A percentile compares a stretch with the other conserved stretches of the same genome.
phyloP scores from a whole-genome alignment of 805 yeast species.

The Candida oleophila region DNA sequence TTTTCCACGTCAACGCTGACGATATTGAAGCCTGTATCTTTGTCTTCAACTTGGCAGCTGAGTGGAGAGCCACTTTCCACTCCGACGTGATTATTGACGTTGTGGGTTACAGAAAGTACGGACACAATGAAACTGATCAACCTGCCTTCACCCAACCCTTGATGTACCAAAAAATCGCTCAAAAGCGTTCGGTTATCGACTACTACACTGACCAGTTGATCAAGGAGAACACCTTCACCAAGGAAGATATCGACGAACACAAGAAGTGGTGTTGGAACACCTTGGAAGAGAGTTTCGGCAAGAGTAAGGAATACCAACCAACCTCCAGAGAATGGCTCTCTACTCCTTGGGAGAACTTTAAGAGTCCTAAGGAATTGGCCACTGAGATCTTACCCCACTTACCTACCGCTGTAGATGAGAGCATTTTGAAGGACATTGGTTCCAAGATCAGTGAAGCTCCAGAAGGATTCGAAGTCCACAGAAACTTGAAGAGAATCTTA shows the following conservation, averaged over 20 bases:
- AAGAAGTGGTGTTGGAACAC: conserved; percentile 97
- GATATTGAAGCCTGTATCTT: conserved; percentile 92
- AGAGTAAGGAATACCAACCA: conserved; percentile 87
- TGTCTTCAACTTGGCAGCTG: conserved; percentile 94
- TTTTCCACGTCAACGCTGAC: conserved; percentile 98
- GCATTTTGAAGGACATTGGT: conserved; percentile 75
- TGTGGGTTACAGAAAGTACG: conserved; percentile 97
- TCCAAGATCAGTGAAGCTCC: conserved; percentile 80
- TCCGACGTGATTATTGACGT: conserved; percentile 94
- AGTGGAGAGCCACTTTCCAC: conserved; percentile 97
- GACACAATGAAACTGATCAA: conserved; percentile 99
- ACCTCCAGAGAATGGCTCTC: conserved; percentile 97
- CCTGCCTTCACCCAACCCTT: conserved; percentile 98
- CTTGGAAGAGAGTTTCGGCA: conserved; percentile 85
- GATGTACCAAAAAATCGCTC: conserved; percentile 89
- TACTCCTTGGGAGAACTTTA: conserved; percentile 98
- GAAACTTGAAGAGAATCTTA: conserved; percentile 93
- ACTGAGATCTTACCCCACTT: conserved; percentile 93
- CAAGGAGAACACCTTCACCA: conserved; percentile 84
- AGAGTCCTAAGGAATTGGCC: conserved; percentile 95
- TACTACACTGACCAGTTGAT: conserved; percentile 78
- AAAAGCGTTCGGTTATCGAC: conserved; percentile 86
- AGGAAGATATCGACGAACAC: conserved; percentile 91
- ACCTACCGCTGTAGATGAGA: conserved; percentile 86
- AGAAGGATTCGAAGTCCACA: conserved; percentile 82